phyloP scores from a whole-genome alignment of 441 rosid species.

The Omphalea diandra region DNA sequence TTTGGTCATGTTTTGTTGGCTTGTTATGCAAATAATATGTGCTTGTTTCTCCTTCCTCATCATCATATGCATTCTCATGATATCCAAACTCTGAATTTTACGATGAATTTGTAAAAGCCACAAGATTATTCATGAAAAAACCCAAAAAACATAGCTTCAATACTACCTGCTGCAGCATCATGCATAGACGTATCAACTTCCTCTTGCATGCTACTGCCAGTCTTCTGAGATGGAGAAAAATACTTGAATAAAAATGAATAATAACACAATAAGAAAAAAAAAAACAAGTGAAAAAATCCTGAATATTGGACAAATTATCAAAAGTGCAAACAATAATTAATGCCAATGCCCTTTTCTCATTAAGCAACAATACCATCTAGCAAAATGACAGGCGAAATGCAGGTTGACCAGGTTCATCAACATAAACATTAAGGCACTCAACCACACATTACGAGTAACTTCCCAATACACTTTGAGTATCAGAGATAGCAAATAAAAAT shows the following conservation, averaged over 20 bases:
- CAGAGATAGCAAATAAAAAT: slow-evolving; percentile 17
- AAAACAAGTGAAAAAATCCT: background rate
- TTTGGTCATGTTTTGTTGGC: slow-evolving; percentile 56
- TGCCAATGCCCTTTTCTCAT: background rate
- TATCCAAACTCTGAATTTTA: slow-evolving; percentile 55
- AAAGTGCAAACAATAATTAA: background rate
- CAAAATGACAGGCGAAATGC: background rate
- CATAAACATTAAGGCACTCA: background rate
- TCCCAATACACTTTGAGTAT: too few species aligned
- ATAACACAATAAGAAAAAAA: slow-evolving; percentile 16
- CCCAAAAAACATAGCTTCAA: slow-evolving; percentile 15
- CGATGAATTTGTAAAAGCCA: slow-evolving; percentile 31
- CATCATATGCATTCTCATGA: slow-evolving; percentile 55
- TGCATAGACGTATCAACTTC: slow-evolving; percentile 79
- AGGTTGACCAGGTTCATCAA: background rate
- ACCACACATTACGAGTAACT: background rate
- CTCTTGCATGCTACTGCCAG: slow-evolving; percentile 76
- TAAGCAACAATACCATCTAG: background rate
- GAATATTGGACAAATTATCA: background rate
- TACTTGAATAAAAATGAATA: background rate
- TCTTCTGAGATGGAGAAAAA: slow-evolving; percentile 49
- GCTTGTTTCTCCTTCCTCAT: slow-evolving; percentile 92
- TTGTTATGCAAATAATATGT: slow-evolving; percentile 64
- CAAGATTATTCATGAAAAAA: slow-evolving; percentile 27
- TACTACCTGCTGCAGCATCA: slow-evolving; percentile 74